Base-by-base conservation (phyloP, 1,139 yeast genomes). In the Debaryomycetaceae sp. region DNA sequence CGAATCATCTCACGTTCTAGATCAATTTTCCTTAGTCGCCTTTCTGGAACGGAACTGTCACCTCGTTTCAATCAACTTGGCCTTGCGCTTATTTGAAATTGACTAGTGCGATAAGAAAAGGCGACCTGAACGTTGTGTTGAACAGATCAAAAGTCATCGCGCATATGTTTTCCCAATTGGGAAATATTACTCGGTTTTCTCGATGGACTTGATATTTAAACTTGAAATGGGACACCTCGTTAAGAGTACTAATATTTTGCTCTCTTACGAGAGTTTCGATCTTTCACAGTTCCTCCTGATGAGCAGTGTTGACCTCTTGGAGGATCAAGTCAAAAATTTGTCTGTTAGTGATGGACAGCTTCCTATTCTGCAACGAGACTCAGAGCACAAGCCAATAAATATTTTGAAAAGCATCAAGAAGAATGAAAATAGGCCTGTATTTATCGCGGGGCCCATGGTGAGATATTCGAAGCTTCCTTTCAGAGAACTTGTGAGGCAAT, bases 401-500 rank as follows among this genome's bases (percentile, higher is more conserved):
- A 78, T 84, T 31, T 69, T 84, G 24, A 66, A 72, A 38, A 65
- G 69, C 8, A 51, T 51, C 34, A 49, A 43, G 49, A 50, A 69
- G 78, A 54, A 61, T 64, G 46, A 52, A 48, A 13, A 46, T 45
- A 67, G 88, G 45, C 88, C 90, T 0, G 93, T 84, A 0, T 78
- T 75, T 48, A 78, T 93, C 13, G 93, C 96, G 0, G 99, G 98
- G 0, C 99, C 99, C 6, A 93, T 93, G 99, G 99, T 93, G 1
- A 73, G 99, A 44, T 93, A 93, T 68, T 89, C 97, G 1, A 93
- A 93, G 63, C 76, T 95, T 37, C 97, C 99, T 4, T 93, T 93
- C 59, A 76, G 99, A 41, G 87, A 87, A 49, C 68, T 88, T 5
- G 80, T 91, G 11, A 75, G 97, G 37, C 82, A 84, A 42, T 90